Conservation (phyloP, 1,284 basidiomycete genomes). For the Naganishia liquefaciens region DNA sequence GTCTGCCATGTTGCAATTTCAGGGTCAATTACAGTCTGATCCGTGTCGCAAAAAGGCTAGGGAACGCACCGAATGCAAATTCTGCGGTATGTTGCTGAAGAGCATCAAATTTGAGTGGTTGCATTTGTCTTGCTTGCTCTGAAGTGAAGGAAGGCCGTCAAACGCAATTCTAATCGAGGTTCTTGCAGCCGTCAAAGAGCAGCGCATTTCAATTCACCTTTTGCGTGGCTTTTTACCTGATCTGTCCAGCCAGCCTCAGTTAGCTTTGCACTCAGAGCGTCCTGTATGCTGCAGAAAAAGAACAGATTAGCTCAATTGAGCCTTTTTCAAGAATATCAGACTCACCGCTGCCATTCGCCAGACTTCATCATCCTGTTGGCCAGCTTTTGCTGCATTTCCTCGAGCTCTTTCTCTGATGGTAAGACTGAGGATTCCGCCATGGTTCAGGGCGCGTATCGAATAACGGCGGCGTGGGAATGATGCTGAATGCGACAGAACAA, state of each 20-base stretch:
- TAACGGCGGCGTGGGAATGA: background rate
- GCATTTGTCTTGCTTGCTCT: conserved; percentile 28
- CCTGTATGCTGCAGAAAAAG: conserved; percentile 12
- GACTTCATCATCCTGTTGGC: conserved; percentile 26
- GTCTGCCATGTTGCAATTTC: conserved; percentile 1
- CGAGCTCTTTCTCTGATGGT: conserved; percentile 20
- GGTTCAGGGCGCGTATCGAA: background rate
- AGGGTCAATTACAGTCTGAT: too few relatives aligned
- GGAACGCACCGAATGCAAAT: conserved; percentile 16
- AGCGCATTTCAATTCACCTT: conserved; percentile 1
- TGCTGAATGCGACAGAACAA: background rate
- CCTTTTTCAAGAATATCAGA: too few relatives aligned
- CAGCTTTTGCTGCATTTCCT: conserved; percentile 22
- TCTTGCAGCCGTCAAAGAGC: background rate
- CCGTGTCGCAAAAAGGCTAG: background rate
- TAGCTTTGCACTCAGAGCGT: conserved; percentile 5
- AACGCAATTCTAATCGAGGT: background rate
- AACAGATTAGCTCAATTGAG: background rate
- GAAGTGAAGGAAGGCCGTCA: too few relatives aligned
- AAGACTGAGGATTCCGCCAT: conserved; percentile 17
- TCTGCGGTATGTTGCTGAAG: conserved; percentile 24
- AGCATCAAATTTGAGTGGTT: conserved; percentile 24
- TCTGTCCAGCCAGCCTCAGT: conserved; percentile 25
- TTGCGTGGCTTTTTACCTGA: conserved; percentile 25
- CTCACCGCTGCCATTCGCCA: conserved; percentile 28